These are phyloP conservation scores for Ceratocystiopsis minuta DNA, from an alignment of 2,329 filamentous ascomycete genomes.

Conservation along the genomic window DNA sequence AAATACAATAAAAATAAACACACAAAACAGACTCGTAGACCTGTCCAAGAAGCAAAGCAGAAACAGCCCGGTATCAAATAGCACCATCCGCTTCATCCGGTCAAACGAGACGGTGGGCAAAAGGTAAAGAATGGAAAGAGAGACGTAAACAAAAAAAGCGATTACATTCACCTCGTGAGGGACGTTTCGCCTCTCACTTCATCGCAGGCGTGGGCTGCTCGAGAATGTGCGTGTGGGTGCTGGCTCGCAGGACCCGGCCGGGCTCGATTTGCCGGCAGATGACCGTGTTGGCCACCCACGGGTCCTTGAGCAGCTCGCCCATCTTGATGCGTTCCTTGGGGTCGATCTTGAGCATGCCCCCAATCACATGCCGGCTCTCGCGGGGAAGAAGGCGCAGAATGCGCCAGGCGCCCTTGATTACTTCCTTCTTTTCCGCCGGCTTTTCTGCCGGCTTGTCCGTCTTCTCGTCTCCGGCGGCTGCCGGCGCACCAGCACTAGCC, in stretches of 20 bases:
- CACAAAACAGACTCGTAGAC: background rate
- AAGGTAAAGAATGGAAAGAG: background rate
- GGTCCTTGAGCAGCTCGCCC: slow-evolving; percentile 69
- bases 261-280: slow-evolving; percentile 64
- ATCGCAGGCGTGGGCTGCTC: slow-evolving; percentile 42
- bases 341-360: slow-evolving; percentile 80
- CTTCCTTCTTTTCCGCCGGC: slow-evolving; percentile 44
- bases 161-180: background rate
- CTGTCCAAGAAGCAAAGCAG: background rate
- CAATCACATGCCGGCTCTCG: slow-evolving; percentile 78
- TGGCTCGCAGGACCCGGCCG: slow-evolving; percentile 52
- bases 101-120: background rate
- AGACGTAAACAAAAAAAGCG: background rate
- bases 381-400: slow-evolving; percentile 72
- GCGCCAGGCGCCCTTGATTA: slow-evolving; percentile 85
- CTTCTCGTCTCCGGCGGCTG: too few relatives aligned
- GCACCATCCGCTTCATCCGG: background rate
- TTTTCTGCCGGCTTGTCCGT: slow-evolving; percentile 9
- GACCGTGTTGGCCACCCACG: slow-evolving; percentile 71
- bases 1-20: background rate
- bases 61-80: background rate
- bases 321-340: slow-evolving; percentile 69
- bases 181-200: slow-evolving; percentile 5
- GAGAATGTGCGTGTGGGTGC: slow-evolving; percentile 68
- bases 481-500: background rate